phyloP scores from a whole-genome alignment of 2,329 filamentous ascomycete genomes.

The Chaetothyriales sp. region DNA sequence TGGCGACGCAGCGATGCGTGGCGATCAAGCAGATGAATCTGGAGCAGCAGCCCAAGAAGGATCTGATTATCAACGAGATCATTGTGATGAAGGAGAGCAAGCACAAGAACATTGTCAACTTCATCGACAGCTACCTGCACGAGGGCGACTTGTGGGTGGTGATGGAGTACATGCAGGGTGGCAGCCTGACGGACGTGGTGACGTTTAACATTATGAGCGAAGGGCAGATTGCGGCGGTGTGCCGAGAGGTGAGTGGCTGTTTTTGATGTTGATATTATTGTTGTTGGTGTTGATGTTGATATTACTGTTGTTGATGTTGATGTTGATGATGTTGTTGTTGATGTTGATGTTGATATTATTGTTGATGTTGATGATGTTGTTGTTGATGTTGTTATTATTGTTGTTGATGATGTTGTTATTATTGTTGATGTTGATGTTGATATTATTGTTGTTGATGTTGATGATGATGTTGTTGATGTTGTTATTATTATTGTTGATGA shows the following conservation, averaged over 20 bases:
- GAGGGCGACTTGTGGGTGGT: slow-evolving; percentile 92
- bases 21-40: slow-evolving; percentile 99
- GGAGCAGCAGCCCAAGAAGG: slow-evolving; percentile 96
- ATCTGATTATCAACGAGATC: slow-evolving; percentile 98
- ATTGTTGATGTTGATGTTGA: no score
- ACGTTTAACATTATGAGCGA: slow-evolving; percentile 99
- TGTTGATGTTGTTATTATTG: no score
- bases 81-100: slow-evolving; percentile 98
- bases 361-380: no score
- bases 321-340: no score
- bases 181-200: slow-evolving; percentile 92
- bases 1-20: slow-evolving; percentile 70
- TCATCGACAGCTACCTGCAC: slow-evolving; percentile 91
- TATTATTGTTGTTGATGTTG: no score
- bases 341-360: no score
- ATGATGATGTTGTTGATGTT: no score
- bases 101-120: slow-evolving; percentile 98
- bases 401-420: no score
- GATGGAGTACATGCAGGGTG: slow-evolving; percentile 99
- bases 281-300: no score
- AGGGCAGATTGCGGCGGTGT: slow-evolving; percentile 90
- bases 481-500: no score
- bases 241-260: slow-evolving; percentile 57
- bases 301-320: no score
- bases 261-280: no score